Evolutionary conservation across 768 basidiomycete species (phyloP).

Genomic region (Naganishia antarctica): DNA sequence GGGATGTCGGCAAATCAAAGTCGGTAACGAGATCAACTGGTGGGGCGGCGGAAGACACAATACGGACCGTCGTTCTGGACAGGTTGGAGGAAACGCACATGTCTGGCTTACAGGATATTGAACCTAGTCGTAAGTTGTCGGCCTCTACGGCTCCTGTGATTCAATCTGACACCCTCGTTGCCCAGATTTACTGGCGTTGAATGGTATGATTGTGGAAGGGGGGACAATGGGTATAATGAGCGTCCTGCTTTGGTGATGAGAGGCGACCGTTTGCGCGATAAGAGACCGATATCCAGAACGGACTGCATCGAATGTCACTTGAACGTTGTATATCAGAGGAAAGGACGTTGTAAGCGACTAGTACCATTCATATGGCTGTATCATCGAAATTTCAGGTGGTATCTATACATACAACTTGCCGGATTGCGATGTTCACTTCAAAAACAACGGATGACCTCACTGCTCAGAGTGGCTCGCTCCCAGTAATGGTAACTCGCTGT

Average conservation of each 20-base stretch:
- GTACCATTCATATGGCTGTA: neutral
- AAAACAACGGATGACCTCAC: neutral
- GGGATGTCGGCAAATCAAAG: no score
- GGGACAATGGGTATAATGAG: slow-evolving; percentile 71
- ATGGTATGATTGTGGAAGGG: slow-evolving; percentile 74
- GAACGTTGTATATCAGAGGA: no score
- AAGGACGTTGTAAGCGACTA: no score
- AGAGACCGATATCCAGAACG: no score
- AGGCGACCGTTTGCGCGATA: neutral
- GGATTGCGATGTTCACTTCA: no score
- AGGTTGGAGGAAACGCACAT: slow-evolving; percentile 41
- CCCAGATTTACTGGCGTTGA: slow-evolving; percentile 62
- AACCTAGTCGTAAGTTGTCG: slow-evolving; percentile 50
- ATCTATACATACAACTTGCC: no score
- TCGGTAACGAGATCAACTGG: no score
- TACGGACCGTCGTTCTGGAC: slow-evolving; percentile 47
- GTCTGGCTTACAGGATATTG: slow-evolving; percentile 37
- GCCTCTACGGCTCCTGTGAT: slow-evolving; percentile 53
- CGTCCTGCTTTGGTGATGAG: slow-evolving; percentile 51
- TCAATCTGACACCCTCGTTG: slow-evolving; percentile 7
- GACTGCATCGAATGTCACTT: no score
- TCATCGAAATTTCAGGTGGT: no score
- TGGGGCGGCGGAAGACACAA: slow-evolving; percentile 50
- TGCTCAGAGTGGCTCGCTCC: neutral
- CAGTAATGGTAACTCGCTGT: neutral